phyloP scores from a whole-genome alignment of 148 eudicot species.

The Silene latifolia region DNA sequence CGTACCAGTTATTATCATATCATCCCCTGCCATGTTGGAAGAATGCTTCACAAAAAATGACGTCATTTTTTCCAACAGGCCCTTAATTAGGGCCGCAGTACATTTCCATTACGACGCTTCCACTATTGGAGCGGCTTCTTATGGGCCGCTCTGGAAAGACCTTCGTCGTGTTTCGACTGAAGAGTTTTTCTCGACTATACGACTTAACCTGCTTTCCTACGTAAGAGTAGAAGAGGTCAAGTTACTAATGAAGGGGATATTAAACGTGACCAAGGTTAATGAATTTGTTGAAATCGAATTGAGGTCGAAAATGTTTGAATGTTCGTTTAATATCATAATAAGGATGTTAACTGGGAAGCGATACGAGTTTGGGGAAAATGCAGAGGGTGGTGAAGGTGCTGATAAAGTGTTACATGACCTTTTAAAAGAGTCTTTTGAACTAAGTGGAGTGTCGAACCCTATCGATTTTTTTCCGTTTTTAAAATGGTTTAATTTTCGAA shows the following conservation, averaged over 20 bases:
- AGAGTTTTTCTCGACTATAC: not conserved
- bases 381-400: too few relatives aligned
- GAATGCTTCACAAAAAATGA: conserved; percentile 31
- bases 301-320: conserved; percentile 23
- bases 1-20: conserved; percentile 11
- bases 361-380: conserved; percentile 20
- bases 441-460: conserved; percentile 23
- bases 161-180: not conserved
- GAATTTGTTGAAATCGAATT: conserved; percentile 22
- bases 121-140: conserved; percentile 18
- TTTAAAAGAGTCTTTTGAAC: conserved; percentile 14
- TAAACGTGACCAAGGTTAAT: not conserved
- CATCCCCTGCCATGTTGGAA: conserved; percentile 20
- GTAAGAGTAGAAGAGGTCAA: not conserved
- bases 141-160: conserved; percentile 29
- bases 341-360: conserved; percentile 37
- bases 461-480: too few relatives aligned
- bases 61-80: conserved; percentile 25
- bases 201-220: not conserved
- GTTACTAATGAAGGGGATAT: not conserved
- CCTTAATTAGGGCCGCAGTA: conserved; percentile 2
- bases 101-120: conserved; percentile 20
- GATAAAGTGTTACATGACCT: conserved; percentile 9
- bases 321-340: conserved; percentile 32
- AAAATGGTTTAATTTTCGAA: conserved; percentile 26